phyloP scores from a whole-genome alignment of 2,329 filamentous ascomycete species.

The Xylariaceae sp. region DNA sequence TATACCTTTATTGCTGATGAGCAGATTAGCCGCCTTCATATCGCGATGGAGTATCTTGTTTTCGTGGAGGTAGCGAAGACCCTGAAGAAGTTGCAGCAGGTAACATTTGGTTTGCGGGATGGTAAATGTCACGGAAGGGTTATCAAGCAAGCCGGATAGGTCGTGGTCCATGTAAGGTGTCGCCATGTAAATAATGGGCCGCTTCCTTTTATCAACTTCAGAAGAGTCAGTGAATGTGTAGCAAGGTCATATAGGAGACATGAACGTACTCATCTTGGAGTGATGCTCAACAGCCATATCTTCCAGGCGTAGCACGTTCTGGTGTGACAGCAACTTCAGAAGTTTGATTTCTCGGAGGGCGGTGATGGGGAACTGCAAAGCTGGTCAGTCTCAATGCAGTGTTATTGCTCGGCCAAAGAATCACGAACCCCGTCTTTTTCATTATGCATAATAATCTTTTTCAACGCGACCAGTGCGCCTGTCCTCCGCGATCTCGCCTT shows the following conservation, averaged over 20 bases:
- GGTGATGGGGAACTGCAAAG: slow-evolving; percentile 80
- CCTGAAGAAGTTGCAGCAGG: slow-evolving; percentile 86
- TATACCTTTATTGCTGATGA: slow-evolving; percentile 91
- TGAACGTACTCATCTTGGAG: slow-evolving; percentile 28
- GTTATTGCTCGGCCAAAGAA: not conserved
- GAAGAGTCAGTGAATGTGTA: slow-evolving; percentile 22
- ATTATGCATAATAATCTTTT: slow-evolving; percentile 99
- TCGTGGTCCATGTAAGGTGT: slow-evolving; percentile 99
- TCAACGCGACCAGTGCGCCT: slow-evolving; percentile 74
- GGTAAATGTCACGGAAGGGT: slow-evolving; percentile 80
- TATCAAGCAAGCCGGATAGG: slow-evolving; percentile 92
- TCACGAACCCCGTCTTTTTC: slow-evolving; percentile 83
- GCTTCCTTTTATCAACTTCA: slow-evolving; percentile 71
- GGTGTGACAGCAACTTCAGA: slow-evolving; percentile 87
- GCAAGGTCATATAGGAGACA: slow-evolving; percentile 1
- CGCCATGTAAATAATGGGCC: slow-evolving; percentile 95
- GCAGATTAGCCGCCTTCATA: slow-evolving; percentile 96
- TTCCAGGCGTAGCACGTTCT: slow-evolving; percentile 78
- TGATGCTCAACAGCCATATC: slow-evolving; percentile 92
- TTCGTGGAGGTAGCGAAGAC: slow-evolving; percentile 83
- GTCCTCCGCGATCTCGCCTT: slow-evolving; percentile 74
- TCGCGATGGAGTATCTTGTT: slow-evolving; percentile 88
- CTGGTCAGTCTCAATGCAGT: slow-evolving; percentile 16
- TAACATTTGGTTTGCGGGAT: slow-evolving; percentile 97
- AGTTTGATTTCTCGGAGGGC: slow-evolving; percentile 96